Evolutionary conservation across 2,329 filamentous ascomycete genomes (phyloP).

Genomic region (Phoma sp.): DNA sequence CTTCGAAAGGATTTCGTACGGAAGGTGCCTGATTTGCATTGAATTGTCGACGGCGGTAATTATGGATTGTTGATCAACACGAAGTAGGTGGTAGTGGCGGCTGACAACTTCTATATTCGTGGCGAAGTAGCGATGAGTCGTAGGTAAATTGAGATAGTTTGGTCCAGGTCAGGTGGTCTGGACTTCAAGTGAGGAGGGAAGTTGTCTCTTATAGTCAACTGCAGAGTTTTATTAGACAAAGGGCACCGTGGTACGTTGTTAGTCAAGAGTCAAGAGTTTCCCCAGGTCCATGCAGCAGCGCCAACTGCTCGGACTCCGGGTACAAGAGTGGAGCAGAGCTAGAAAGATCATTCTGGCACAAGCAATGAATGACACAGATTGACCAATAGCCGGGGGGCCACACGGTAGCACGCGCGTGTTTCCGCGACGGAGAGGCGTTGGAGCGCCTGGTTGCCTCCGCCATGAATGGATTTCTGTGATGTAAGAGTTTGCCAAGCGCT

Average conservation of each 20-base stretch:
- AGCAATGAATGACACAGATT: slow-evolving; percentile 32
- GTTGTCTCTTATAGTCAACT: slow-evolving; percentile 38
- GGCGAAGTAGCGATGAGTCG: slow-evolving; percentile 12
- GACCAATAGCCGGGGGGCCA: slow-evolving; percentile 9
- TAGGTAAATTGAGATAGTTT: slow-evolving; percentile 16
- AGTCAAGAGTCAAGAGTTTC: slow-evolving; percentile 40
- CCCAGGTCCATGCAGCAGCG: slow-evolving; percentile 34
- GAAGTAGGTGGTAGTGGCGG: slow-evolving; percentile 10
- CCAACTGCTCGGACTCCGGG: slow-evolving; percentile 36
- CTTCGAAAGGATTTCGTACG: slow-evolving; percentile 59
- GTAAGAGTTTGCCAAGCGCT: slow-evolving; percentile 32
- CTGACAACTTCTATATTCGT: slow-evolving; percentile 6
- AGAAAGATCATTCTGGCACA: slow-evolving; percentile 30
- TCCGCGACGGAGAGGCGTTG: slow-evolving; percentile 31
- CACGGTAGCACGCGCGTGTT: slow-evolving; percentile 27
- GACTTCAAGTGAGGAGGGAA: slow-evolving; percentile 11
- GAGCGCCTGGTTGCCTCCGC: slow-evolving; percentile 23
- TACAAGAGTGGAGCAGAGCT: slow-evolving; percentile 31
- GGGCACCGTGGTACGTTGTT: slow-evolving; percentile 39
- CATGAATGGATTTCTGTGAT: slow-evolving; percentile 33
- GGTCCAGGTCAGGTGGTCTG: slow-evolving; percentile 26
- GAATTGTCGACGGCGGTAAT: slow-evolving; percentile 27
- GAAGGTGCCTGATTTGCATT: slow-evolving; percentile 60
- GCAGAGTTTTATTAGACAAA: slow-evolving; percentile 42
- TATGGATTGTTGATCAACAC: background rate